A percentile compares a stretch with the other conserved stretches of the same genome.
These are phyloP conservation scores for Colletotrichum eleusines DNA, from an alignment of 2,329 filamentous ascomycete species.

Conservation along the genomic window DNA sequence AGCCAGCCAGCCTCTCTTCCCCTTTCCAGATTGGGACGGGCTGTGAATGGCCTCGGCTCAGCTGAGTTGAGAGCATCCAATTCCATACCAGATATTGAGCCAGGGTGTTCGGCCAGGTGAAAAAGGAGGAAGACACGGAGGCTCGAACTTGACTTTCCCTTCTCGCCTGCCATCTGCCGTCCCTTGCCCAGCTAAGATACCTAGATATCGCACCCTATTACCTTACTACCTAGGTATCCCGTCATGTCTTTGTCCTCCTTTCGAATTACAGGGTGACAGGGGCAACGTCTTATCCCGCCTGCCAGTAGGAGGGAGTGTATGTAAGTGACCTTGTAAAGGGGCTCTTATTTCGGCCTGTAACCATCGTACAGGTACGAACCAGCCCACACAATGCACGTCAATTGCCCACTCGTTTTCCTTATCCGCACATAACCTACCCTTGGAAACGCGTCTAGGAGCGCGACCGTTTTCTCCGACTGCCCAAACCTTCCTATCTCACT, in stretches of 20 bases:
- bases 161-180: not conserved
- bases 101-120: not conserved
- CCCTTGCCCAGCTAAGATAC: not conserved
- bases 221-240: too few relatives aligned
- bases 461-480: constrained; percentile 12
- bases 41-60: not conserved
- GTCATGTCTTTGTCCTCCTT: not conserved
- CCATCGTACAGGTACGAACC: too few relatives aligned
- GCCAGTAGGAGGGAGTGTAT: too few relatives aligned
- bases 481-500: not conserved
- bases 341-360: too few relatives aligned
- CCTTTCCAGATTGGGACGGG: not conserved
- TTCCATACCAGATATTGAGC: not conserved
- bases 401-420: constrained; percentile 12
- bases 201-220: too few relatives aligned
- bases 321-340: too few relatives aligned
- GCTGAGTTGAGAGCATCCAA: not conserved
- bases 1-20: not conserved
- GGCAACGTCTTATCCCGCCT: too few relatives aligned
- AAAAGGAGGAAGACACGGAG: not conserved
- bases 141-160: not conserved
- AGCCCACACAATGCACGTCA: not conserved
- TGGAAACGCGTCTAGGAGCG: constrained; percentile 11
- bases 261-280: too few relatives aligned
- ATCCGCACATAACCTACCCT: not conserved